Base-by-base conservation (phyloP, 2,329 filamentous ascomycete species). In the Aschersonia sp. region DNA sequence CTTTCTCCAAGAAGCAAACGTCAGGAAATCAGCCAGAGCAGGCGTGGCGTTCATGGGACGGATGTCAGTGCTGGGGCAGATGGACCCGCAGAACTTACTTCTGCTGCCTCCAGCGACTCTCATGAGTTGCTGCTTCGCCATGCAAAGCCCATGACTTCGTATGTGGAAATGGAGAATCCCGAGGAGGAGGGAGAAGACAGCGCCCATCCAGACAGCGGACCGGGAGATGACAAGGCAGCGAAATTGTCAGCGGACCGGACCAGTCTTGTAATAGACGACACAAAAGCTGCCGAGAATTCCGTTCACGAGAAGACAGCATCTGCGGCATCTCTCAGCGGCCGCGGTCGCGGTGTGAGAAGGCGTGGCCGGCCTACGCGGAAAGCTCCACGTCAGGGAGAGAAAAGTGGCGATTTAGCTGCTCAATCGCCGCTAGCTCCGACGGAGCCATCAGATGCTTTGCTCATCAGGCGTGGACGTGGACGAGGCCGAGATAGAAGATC, bases 81-180 rank as follows among this genome's bases (percentile, higher is more conserved):
- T 30, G 14, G 9, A 30, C n/a, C 22, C 22, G n/a, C 22, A 8
- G 22, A 43, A n/a, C 7, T 41, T 4, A 14, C 41, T 22, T 22
- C 32, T 7, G 42, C 10, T 32, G 29, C n/a, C 39, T 2, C n/a
- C 10, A 22, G 29, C 6, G n/a, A 14, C 5, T 35, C 67, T 2
- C 69, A 76, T 14, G 63, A 71, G 32, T 73, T 73, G 29, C 59
- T 63, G 9, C 61, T 77, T 22, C 66, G 74, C 29, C 73, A 76
- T 50, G 72, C 74, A 7, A 74, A 70, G 52, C 74, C 74, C 5
- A 68, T 60, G 53, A 53, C 66, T 32, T 75, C 73, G 1, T 78
- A 77, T 47, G 60, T 69, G 3, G 73, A 76, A 45, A 56, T 64
- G 1, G 71, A 72, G 32, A 67, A 75, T 42, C 37, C 52, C 37